Base-by-base conservation (phyloP, 1,284 basidiomycete genomes). In the Cerrena zonata region DNA sequence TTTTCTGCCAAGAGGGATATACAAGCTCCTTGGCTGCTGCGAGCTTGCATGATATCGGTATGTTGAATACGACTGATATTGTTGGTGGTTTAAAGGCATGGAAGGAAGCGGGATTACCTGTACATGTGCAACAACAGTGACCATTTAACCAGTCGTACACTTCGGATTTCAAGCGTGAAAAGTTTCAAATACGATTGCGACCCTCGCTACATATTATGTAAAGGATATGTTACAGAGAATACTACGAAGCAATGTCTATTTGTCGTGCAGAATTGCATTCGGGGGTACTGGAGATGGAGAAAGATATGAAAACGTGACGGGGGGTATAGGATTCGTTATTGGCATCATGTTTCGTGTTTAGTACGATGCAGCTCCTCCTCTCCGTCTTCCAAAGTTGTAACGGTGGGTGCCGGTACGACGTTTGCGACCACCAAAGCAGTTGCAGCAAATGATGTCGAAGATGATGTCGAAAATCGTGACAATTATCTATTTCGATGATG, bases 51-150 rank as follows among this genome's bases (percentile, higher is more conserved):
- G 77, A 84, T 40, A 58, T 89, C 10, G 86, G 86, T 1, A 63
- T 89, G 56, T 61, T 83, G 45, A 84, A 84, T 60, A 80, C 84
- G 26, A 88, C 87, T 0, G 86, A 89, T 65, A 75, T 89, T 23
- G 73, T 83, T 52, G 86, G 87, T 0, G 87, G 86, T 7, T 86
- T 76, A 62, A 71, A 74, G 19, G 84, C 82, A 0, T 89, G 87
- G 87, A 80, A 72, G 61, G 74, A 74, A 5, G 80, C 75, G 18
- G 79, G 81, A 0, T 64, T 89, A 12, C 83, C 85, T 34, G 30
- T 34, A 34, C 7, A 15, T 15, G 7, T 34, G 30, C 30, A 7
- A 7, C 30, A 34, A 15, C 30, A 7, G 15, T 34, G 30, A 34
- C 30, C n/a, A n/a, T n/a, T n/a, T n/a, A n/a, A n/a, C n/a, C n/a